A percentile compares a stretch with the other conserved stretches of the same genome.
Evolutionary conservation across 345 rosid genomes (phyloP).

Genomic region (Eucalyptus rudis): DNA sequence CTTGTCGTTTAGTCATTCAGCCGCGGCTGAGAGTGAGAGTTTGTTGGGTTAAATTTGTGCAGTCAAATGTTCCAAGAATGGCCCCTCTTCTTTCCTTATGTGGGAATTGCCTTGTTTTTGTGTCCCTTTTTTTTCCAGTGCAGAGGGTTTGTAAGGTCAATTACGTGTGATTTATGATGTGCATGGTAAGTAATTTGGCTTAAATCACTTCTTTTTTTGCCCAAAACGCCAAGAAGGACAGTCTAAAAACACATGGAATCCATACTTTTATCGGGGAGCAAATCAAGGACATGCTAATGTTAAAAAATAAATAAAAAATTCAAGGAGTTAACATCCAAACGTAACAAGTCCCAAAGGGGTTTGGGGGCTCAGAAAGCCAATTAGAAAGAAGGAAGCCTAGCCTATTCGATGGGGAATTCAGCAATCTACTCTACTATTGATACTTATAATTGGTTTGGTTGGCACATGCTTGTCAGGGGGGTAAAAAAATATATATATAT

Average conservation of each 20-base stretch:
- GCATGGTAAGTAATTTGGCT: not conserved
- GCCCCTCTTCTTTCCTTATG: not conserved
- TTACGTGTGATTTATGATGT: not conserved
- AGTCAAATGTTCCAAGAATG: not conserved
- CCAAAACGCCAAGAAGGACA: not conserved
- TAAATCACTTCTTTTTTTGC: not conserved
- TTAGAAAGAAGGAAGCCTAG: not conserved
- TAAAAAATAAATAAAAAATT: too few relatives aligned
- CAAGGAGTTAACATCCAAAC: not conserved
- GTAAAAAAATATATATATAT: too few relatives aligned
- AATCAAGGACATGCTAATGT: not conserved
- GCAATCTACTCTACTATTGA: too few relatives aligned
- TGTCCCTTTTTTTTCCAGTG: not conserved
- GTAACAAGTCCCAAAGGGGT: not conserved
- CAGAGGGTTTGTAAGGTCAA: not conserved
- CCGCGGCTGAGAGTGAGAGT: not conserved
- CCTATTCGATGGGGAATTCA: not conserved
- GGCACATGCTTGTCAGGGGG: too few relatives aligned
- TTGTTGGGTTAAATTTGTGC: not conserved
- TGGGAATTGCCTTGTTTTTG: not conserved
- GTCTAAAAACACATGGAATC: not conserved
- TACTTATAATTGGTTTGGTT: too few relatives aligned
- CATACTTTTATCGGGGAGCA: not conserved
- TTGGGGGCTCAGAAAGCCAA: not conserved
- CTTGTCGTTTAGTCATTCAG: not conserved